Percentiles rank a stretch among this genome's conserved stretches.
These are phyloP conservation scores for Ogataea methanolica DNA, from an alignment of 805 yeast genomes.

Conservation along the genomic window DNA sequence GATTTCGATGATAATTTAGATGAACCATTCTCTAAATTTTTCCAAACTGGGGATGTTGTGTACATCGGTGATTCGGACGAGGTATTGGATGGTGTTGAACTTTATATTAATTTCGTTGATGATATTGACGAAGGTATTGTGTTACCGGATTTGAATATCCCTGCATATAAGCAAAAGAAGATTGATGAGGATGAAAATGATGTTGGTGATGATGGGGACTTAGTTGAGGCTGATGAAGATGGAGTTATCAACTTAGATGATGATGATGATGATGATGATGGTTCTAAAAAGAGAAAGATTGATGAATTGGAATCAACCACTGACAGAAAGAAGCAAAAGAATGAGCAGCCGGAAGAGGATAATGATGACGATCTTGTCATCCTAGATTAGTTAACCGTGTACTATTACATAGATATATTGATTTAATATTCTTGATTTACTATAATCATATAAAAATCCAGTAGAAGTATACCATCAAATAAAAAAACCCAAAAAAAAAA, in stretches of 20 bases:
- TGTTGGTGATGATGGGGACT: constrained; percentile 16
- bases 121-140: constrained; percentile 6
- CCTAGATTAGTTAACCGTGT: background rate
- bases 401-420: background rate
- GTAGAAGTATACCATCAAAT: background rate
- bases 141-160: constrained; percentile 22
- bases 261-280: constrained; percentile 6
- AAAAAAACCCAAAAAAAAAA: background rate
- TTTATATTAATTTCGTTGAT: constrained; percentile 37
- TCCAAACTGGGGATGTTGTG: constrained; percentile 57
- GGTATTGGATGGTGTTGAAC: constrained; percentile 53
- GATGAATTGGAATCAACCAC: background rate
- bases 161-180: constrained; percentile 16
- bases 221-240: constrained; percentile 11
- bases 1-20: constrained; percentile 81
- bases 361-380: background rate
- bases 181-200: constrained; percentile 17
- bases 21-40: constrained; percentile 42
- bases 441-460: background rate
- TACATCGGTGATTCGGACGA: constrained; percentile 82
- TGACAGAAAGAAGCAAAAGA: constrained; percentile 5
- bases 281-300: constrained; percentile 2
- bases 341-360: background rate
- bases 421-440: constrained; percentile 11
- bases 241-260: constrained; percentile 16